Evolutionary conservation across 306 rosid species (phyloP), one percentile per base, ranked within the genome.

Genomic region (Fragaria ananassa): DNA sequence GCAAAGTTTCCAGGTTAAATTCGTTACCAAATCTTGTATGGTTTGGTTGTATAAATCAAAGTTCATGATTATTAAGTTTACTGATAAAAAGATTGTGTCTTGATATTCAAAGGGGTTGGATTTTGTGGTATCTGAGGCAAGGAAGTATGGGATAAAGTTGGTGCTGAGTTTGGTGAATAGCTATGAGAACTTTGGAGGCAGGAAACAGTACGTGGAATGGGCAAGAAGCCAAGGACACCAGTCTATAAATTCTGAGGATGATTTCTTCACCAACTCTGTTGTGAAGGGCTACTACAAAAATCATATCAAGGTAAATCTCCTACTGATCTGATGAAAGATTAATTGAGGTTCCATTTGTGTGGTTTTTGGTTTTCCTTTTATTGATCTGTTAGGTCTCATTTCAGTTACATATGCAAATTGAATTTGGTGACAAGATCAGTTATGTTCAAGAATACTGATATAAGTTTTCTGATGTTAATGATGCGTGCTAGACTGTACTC

Each of bases 171-270:
- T 95, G 83, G 98, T 89, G 83, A 89, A 95, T 68, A 95, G 91
- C 73, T 95, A 89, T 60, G 96, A 82, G 21, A 69, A 80, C 73
- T 78, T 84, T 0, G 99, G 99, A 70, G 99, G 99, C 63, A 95
- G 82, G 82, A 92, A 92, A 70, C 99, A 92, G 76, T 95, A 95
- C 1, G 97, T 92, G 62, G 99, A 89, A 0, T 96, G 97, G 99
- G 99, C 96, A 51, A 88, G 88, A 77, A 87, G 45, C 80, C 87
- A 89, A 72, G 98, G 97, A 0, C 98, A 96, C 71, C 98, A 96
- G 78, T 76, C 91, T 39, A 25, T 91, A 6, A 37, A 88, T 14
- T 87, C 99, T 8, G 91, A 91, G 8, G 97, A 96, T 51, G 99
- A 91, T 84, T 96, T 95, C 81, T 95, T 76, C 85, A 81, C 97